Evolutionary conservation across 2,329 filamentous ascomycete species (phyloP), one percentile per base, ranked within the genome.

Genomic region (Fusarium tricinctum): DNA sequence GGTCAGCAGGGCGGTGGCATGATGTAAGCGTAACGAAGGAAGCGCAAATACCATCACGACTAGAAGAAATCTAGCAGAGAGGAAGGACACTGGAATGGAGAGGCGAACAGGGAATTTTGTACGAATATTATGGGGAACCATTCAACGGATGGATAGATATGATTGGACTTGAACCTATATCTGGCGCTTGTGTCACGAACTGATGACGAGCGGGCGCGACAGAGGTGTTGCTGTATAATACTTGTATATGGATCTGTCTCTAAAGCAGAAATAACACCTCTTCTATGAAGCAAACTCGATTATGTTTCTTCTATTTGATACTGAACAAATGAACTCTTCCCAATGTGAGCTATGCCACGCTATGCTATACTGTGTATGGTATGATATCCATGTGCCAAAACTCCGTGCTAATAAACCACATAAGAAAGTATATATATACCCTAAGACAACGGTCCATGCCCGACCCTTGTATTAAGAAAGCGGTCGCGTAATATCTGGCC

Each of bases 401-500:
- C 63, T 59, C 64, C 68, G 48, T 61, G 51, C 68, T 53, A 55
- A 44, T 46, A 49, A 53, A 44, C 46, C 46, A 42, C 26, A 50
- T 35, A 28, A 23, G 51, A 58, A 53, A 42, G 47, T 44, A 30
- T 22, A 53, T 19, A 20, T 9, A n/a, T n/a, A n/a, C 33, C 38
- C 54, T 30, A 55, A 44, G 39, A 52, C 44, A 60, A 67, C 45
- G 30, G 42, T 23, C 23, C 28, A 30, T 30, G 28, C 28, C 32
- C 38, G 47, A 39, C 30, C 40, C 23, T 15, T 43, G 14, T 10
- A 55, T 72, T 55, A 75, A 70, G 51, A 70, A 26, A 59, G 43
- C 33, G 72, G 64, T 17, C 76, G 72, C 72, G 79, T 76, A 49
- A 89, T 86, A 68, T 89, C 87, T 19, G 86, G 86, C 7, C 86